These are phyloP conservation scores for Lyophyllum decastes DNA, from an alignment of 768 basidiomycete species.

Conservation along the genomic window DNA sequence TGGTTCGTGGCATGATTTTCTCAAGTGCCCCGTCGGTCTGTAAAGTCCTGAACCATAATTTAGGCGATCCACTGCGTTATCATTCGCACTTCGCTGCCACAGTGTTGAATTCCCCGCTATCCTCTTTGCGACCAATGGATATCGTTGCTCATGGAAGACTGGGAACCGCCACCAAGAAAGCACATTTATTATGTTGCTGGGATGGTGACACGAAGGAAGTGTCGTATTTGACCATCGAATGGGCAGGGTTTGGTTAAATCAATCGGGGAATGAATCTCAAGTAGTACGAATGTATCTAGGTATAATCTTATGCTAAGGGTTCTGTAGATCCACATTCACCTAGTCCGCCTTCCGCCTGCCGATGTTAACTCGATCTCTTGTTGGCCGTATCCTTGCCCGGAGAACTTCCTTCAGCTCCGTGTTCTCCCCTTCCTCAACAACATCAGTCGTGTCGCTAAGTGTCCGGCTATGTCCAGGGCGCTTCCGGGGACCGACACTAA, in stretches of 20 bases:
- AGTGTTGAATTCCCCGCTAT: constrained; percentile 64
- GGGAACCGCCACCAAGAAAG: constrained; percentile 97
- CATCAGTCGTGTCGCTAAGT: constrained; percentile 55
- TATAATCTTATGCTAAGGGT: constrained; percentile 5
- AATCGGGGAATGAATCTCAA: background rate
- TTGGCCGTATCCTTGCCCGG: constrained; percentile 17
- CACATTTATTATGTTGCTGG: constrained; percentile 90
- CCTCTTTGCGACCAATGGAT: constrained; percentile 82
- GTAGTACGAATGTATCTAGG: constrained; percentile 9
- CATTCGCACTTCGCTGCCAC: constrained; percentile 95
- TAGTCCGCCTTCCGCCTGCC: constrained; percentile 52
- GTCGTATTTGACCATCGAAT: constrained; percentile 82
- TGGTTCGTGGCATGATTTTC: constrained; percentile 46
- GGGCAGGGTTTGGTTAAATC: constrained; percentile 83
- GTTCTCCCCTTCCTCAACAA: constrained; percentile 57
- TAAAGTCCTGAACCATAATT: background rate
- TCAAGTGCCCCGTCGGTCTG: background rate
- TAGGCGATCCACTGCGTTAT: constrained; percentile 93
- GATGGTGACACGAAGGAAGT: constrained; percentile 68
- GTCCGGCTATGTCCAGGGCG: constrained; percentile 8
- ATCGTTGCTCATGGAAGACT: constrained; percentile 93
- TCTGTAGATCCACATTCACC: background rate
- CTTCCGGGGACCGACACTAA: constrained; percentile 49
- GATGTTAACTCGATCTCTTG: constrained; percentile 35
- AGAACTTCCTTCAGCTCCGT: constrained; percentile 28